Evolutionary conservation across 306 rosid species (phyloP).

Genomic region (Lagenaria siceraria): DNA sequence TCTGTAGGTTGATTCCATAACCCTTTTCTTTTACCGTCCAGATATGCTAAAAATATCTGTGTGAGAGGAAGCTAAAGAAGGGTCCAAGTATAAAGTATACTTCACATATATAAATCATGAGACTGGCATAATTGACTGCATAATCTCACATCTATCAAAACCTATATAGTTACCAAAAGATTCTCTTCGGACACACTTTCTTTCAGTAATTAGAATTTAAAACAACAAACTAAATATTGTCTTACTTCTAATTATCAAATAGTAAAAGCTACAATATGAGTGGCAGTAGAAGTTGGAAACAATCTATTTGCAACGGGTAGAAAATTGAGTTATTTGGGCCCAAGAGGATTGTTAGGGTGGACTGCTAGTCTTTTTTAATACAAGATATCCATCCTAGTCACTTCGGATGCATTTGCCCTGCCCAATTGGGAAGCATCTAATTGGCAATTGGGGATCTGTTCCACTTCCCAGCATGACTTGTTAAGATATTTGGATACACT

Average conservation of each 20-base stretch:
- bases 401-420: not conserved
- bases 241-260: not conserved
- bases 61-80: not conserved
- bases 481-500: not conserved
- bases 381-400: not conserved
- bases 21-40: not conserved
- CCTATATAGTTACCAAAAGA: not conserved
- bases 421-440: not conserved
- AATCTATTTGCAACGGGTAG: not conserved
- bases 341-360: not conserved
- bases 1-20: not conserved
- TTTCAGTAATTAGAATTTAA: not conserved
- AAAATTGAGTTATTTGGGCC: not conserved
- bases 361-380: not conserved
- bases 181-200: not conserved
- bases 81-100: not conserved
- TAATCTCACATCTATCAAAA: not conserved
- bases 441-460: no score
- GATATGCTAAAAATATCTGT: not conserved
- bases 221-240: not conserved
- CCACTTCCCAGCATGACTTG: not conserved
- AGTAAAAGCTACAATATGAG: not conserved
- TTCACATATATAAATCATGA: not conserved
- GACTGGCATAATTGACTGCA: not conserved
- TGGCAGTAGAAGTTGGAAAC: not conserved